phyloP scores from a whole-genome alignment of 1,284 basidiomycete species.

The Vanrija sp. region DNA sequence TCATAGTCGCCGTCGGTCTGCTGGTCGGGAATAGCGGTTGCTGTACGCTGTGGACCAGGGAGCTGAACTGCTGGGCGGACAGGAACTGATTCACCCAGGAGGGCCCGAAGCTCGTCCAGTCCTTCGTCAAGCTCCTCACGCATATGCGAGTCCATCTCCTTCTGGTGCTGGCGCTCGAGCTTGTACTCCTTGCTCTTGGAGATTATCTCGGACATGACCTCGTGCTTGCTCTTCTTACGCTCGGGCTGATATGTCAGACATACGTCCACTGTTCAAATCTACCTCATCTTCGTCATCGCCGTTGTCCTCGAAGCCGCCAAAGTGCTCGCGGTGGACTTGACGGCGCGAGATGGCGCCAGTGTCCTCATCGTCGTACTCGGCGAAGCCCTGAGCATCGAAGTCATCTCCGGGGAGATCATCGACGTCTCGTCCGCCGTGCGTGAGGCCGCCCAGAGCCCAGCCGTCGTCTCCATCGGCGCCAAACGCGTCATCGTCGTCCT shows the following conservation, averaged over 20 bases:
- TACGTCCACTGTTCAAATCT: conserved; percentile 19
- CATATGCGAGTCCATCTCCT: conserved; percentile 78
- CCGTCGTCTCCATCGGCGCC: conserved; percentile 55
- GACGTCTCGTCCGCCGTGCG: conserved; percentile 89
- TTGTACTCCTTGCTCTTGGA: conserved; percentile 96
- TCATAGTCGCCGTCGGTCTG: conserved; percentile 65
- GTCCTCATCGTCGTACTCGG: conserved; percentile 65
- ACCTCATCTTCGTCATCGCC: conserved; percentile 54
- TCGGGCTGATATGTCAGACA: conserved; percentile 22
- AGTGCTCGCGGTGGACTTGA: conserved; percentile 67
- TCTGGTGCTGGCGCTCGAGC: conserved; percentile 67
- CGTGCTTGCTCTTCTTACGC: conserved; percentile 83
- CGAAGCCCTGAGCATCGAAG: conserved; percentile 74
- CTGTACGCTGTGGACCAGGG: conserved; percentile 52
- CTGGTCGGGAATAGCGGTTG: conserved; percentile 25
- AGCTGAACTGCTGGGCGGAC: conserved; percentile 33
- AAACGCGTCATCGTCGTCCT: conserved; percentile 61
- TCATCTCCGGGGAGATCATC: conserved; percentile 66
- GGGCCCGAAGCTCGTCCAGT: conserved; percentile 73
- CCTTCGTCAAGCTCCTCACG: conserved; percentile 86
- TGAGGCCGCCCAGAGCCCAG: conserved; percentile 55
- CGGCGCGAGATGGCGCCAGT: conserved; percentile 65
- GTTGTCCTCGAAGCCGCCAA: conserved; percentile 74
- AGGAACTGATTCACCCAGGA: conserved; percentile 64
- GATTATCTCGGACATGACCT: conserved; percentile 98